Evolutionary conservation across 2,329 filamentous ascomycete species (phyloP), one percentile per base, ranked within the genome.

Genomic region (Phyllosticta capitalensis): DNA sequence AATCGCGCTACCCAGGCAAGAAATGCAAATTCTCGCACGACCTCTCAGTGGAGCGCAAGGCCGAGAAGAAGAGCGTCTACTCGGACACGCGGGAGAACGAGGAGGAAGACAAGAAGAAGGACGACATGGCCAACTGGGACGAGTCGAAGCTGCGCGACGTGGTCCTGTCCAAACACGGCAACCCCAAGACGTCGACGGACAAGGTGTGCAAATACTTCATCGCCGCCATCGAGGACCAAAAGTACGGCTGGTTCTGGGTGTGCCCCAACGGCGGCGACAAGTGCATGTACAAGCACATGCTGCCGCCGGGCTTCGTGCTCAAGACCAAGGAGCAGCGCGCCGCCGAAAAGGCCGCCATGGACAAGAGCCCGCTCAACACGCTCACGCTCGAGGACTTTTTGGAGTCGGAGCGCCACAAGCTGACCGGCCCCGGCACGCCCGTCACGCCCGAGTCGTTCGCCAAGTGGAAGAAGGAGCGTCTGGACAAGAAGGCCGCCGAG

Each of bases 151-250:
- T 99, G 68, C 84, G 89, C 67, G 87, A 87, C 59, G 94, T 99
- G 38, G 90, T 99, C 22, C 67, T 95, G 72, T 95, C 89, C 68
- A 99, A 99, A 79, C 95, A 99, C 75, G 94, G 94, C 56, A 99
- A 99, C 75, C 94, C 95, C 62, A 86, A 87, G 72, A 96, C 92
- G 21, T 89, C 89, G 5, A 99, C 94, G 53, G 94, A 99, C 72
- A 99, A 97, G 77, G 94, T 99, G 65, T 99, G 94, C 89, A 99
- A 97, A 76, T 96, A 79, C 80, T 99, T 99, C 73, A 94, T 97
- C 72, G 87, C 92, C 66, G 94, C 94, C 24, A 94, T 99, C 63
- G 94, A 99, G 76, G 94, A 99, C 71, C 89, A 91, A 68, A 99
- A 97, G 76, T 99, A 99, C 69, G 94, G 94, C 63, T 99, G 94